Base-by-base conservation (phyloP, 164 flowering plant species). In the Nymphaea thermarum region DNA sequence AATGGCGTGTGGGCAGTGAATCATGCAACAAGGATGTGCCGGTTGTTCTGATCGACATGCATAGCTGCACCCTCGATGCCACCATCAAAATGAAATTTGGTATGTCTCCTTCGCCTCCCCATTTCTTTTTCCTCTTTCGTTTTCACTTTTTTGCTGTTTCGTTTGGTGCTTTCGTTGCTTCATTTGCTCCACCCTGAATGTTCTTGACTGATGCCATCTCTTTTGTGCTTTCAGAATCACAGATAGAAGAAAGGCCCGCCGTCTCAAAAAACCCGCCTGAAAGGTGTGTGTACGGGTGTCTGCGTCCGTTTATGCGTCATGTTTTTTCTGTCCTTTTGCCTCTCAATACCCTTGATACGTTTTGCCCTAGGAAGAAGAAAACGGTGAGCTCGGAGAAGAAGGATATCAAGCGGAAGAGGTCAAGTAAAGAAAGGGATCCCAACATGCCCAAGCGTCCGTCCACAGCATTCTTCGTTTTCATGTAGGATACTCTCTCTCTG, bases 381-480 rank as follows among this genome's bases (percentile, higher is more conserved):
- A 42, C 77, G 6, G 65, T 66, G 14, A 59, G 83, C 47, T 45
- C 74, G 7, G 86, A 80, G 43, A 73, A 87, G 8, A 84, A 77
- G 59, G 43, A 84, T 4, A 93, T 82, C 77, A 88, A 73, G 67
- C 67, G 71, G 5, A 84, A 69, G 67, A 80, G 72, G 51, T 73
- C 17, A 65, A 81, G 82, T 80, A 87, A 81, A 66, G 79, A 53
- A 17, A 82, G 77, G 55, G 85, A 85, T 73, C 82, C 89, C 3
- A 92, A 82, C 73, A 80, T 62, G 79, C 96, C 89, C 6, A 94
- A 94, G 75, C 92, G 98, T 16, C 96, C 98, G 71, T 84, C 81
- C 16, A 86, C 92, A 67, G 96, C 96, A 4, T 94, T 87, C 79
- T 94, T 94, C 36, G 5, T 87, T 67, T 91, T 94, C 87, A 78